Evolutionary conservation across 805 yeast species (phyloP).

Genomic region (Monosporozyma servazzii): DNA sequence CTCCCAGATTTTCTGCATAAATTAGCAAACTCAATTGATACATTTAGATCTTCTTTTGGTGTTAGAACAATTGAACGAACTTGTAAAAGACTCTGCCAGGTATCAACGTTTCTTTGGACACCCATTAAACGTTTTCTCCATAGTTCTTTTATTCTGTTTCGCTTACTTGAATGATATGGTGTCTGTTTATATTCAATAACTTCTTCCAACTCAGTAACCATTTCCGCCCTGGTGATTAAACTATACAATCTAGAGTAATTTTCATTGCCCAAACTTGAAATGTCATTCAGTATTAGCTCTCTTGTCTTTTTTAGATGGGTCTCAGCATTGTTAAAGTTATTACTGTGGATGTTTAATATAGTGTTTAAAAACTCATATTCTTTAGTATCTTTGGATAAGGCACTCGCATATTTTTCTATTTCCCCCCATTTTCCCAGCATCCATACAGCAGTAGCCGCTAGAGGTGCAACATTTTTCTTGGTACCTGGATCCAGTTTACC

Average conservation of each 20-base stretch:
- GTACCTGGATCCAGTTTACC: constrained; percentile 58
- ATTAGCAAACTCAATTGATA: constrained; percentile 97
- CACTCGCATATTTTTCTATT: constrained; percentile 84
- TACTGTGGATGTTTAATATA: constrained; percentile 73
- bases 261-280: constrained; percentile 89
- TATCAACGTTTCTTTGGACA: constrained; percentile 93
- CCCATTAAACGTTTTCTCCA: constrained; percentile 92
- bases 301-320: constrained; percentile 75
- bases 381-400: constrained; percentile 86
- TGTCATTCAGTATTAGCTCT: constrained; percentile 82
- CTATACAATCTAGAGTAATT: constrained; percentile 95
- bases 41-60: constrained; percentile 93
- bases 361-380: constrained; percentile 94
- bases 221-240: constrained; percentile 92
- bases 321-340: constrained; percentile 74
- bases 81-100: constrained; percentile 95
- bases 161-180: constrained; percentile 74
- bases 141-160: constrained; percentile 72
- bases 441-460: constrained; percentile 99
- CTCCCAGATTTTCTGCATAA: constrained; percentile 91
- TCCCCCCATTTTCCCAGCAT: constrained; percentile 95
- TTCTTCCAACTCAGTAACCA: constrained; percentile 94
- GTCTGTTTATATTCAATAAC: constrained; percentile 80
- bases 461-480: constrained; percentile 80
- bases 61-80: constrained; percentile 87